Conservation (phyloP, 805 yeast species). For the Citeromyces matritensis region DNA sequence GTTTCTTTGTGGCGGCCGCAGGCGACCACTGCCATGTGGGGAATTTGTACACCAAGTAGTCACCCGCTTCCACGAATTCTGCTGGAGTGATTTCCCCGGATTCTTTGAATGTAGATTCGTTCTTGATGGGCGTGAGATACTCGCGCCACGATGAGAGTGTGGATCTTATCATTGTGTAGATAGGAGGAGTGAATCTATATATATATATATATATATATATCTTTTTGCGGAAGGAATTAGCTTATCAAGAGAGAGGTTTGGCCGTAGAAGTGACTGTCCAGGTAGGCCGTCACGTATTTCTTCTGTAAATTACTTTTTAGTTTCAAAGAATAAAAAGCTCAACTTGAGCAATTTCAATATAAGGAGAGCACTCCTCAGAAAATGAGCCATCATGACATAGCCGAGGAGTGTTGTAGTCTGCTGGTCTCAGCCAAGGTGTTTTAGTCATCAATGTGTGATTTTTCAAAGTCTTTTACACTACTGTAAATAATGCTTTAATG, state of each 20-base stretch:
- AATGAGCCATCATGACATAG: too few relatives aligned
- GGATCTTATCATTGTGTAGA: slow-evolving; percentile 43
- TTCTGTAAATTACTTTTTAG: too few relatives aligned
- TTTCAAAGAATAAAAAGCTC: too few relatives aligned
- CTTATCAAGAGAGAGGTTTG: background rate
- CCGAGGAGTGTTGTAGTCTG: too few relatives aligned
- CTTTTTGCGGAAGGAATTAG: background rate
- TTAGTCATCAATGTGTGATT: too few relatives aligned
- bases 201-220: background rate
- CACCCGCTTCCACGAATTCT: slow-evolving; percentile 91
- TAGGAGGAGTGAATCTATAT: background rate
- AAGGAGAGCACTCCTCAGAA: too few relatives aligned
- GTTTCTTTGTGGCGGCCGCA: slow-evolving; percentile 34
- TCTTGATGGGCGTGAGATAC: slow-evolving; percentile 81
- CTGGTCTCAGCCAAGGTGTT: too few relatives aligned
- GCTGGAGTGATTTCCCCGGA: slow-evolving; percentile 95
- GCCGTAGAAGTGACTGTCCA: too few relatives aligned
- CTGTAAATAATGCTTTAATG: too few relatives aligned
- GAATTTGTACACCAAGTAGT: slow-evolving; percentile 76
- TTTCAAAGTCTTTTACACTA: too few relatives aligned
- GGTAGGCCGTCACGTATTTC: too few relatives aligned
- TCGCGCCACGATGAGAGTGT: slow-evolving; percentile 77
- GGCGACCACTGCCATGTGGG: slow-evolving; percentile 95
- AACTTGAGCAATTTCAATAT: too few relatives aligned
- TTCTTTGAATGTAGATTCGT: slow-evolving; percentile 67